These are phyloP conservation scores for Kalmusia sp. DNA, from an alignment of 2,329 filamentous ascomycete species.

Conservation along the genomic window DNA sequence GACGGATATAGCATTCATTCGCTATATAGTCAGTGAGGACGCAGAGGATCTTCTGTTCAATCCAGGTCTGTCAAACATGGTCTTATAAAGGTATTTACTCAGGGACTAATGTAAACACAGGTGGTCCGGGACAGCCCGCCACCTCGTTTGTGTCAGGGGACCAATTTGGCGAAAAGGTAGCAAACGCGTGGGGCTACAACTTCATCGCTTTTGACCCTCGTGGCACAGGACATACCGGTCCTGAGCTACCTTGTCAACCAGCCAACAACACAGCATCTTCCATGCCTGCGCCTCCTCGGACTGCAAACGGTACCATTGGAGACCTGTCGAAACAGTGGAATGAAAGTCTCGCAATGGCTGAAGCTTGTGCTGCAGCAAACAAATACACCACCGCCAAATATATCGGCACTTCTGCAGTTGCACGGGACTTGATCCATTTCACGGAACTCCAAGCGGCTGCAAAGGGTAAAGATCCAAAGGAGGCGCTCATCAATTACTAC, in stretches of 20 bases:
- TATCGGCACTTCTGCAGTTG: constrained; percentile 30
- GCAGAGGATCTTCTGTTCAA: constrained; percentile 18
- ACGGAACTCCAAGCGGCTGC: constrained; percentile 24
- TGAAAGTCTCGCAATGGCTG: not conserved
- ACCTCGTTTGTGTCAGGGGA: no score
- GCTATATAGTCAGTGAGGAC: constrained; percentile 6
- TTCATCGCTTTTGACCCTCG: constrained; percentile 38
- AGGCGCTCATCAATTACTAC: constrained; percentile 45
- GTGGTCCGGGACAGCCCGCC: no score
- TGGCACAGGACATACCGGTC: constrained; percentile 24
- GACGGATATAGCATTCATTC: constrained; percentile 21
- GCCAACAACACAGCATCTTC: not conserved
- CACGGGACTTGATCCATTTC: constrained; percentile 38
- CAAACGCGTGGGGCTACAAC: constrained; percentile 17
- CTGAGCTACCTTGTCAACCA: not conserved
- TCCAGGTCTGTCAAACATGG: constrained; percentile 10
- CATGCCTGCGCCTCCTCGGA: not conserved
- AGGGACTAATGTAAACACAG: no score
- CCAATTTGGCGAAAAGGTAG: not conserved
- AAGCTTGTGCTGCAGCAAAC: constrained; percentile 16
- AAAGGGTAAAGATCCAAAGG: constrained; percentile 27
- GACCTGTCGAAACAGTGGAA: not conserved
- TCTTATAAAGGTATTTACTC: no score
- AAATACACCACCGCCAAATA: constrained; percentile 12
- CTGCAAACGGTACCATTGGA: not conserved